Conservation (phyloP, 106 monocot species). For the Vanilla planifolia region DNA sequence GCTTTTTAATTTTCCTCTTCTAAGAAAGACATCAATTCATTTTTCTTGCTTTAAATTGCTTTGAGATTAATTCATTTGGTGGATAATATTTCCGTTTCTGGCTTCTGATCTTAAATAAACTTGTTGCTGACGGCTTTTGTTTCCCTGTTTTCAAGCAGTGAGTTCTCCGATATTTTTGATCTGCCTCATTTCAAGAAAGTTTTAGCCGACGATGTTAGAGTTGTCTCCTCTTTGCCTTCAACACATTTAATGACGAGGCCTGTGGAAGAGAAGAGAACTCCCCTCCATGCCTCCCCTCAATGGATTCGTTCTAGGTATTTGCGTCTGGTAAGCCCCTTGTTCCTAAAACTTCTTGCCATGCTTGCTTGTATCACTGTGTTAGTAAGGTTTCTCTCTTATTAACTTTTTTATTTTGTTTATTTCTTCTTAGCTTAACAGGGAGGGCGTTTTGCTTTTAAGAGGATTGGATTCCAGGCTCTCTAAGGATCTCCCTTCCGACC, state of each 20-base stretch:
- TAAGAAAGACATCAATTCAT: background rate
- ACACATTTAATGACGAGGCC: conserved; percentile 67
- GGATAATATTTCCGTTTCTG: background rate
- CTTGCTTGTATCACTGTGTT: no score
- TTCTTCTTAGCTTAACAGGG: conserved; percentile 55
- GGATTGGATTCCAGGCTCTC: conserved; percentile 87
- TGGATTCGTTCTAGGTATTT: conserved; percentile 75
- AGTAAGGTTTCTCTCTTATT: no score
- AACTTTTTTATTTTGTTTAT: no score
- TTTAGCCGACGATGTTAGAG: conserved; percentile 59
- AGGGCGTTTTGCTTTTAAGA: conserved; percentile 78
- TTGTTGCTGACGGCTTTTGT: background rate
- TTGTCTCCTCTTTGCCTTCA: conserved; percentile 77
- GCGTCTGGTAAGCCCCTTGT: conserved; percentile 30
- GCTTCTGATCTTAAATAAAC: background rate
- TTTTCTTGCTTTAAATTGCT: background rate
- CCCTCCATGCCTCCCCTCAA: conserved; percentile 52
- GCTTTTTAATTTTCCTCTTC: background rate
- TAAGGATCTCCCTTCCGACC: conserved; percentile 80
- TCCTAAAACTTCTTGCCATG: background rate
- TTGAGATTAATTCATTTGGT: background rate
- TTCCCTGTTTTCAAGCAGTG: conserved; percentile 28
- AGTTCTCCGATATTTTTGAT: conserved; percentile 89
- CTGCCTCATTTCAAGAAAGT: conserved; percentile 78
- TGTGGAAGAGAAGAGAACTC: conserved; percentile 59